phyloP scores from a whole-genome alignment of 176 grass and related monocot genomes.

The Musa troglodytarum region DNA sequence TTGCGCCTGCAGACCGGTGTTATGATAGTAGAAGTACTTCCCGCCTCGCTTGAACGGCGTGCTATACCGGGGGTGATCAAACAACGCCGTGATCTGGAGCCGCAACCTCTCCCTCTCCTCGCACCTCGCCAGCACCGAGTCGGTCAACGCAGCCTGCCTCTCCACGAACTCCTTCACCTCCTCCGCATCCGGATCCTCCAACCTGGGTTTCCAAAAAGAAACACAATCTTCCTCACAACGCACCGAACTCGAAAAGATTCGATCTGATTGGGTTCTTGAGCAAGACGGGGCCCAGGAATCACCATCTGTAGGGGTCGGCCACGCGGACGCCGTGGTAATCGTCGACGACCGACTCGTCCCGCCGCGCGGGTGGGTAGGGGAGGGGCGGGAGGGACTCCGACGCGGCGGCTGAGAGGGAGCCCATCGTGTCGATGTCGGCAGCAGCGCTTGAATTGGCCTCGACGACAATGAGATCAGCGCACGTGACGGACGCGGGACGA shows the following conservation, averaged over 20 bases:
- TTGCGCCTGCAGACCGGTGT: conserved; percentile 87
- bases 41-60: conserved; percentile 66
- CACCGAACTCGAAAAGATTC: background rate
- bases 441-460: background rate
- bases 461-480: too few species aligned
- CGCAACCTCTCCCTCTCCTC: conserved; percentile 51
- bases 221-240: too few species aligned
- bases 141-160: conserved; percentile 51
- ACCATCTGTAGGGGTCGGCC: conserved; percentile 81
- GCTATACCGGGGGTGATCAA: conserved; percentile 67
- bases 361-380: conserved; percentile 45
- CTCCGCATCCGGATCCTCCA: conserved; percentile 89
- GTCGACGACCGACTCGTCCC: conserved; percentile 58
- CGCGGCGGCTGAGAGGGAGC: conserved; percentile 30
- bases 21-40: conserved; percentile 88
- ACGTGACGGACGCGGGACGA: too few species aligned
- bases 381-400: conserved; percentile 21
- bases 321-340: conserved; percentile 54
- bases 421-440: conserved; percentile 30
- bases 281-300: background rate
- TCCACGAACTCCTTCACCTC: conserved; percentile 84
- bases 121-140: conserved; percentile 50
- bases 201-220: conserved; percentile 22
- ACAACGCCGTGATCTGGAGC: conserved; percentile 45
- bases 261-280: background rate